These are phyloP conservation scores for Aphanoascus verrucosus DNA, from an alignment of 2,329 filamentous ascomycete genomes.

Conservation along the genomic window DNA sequence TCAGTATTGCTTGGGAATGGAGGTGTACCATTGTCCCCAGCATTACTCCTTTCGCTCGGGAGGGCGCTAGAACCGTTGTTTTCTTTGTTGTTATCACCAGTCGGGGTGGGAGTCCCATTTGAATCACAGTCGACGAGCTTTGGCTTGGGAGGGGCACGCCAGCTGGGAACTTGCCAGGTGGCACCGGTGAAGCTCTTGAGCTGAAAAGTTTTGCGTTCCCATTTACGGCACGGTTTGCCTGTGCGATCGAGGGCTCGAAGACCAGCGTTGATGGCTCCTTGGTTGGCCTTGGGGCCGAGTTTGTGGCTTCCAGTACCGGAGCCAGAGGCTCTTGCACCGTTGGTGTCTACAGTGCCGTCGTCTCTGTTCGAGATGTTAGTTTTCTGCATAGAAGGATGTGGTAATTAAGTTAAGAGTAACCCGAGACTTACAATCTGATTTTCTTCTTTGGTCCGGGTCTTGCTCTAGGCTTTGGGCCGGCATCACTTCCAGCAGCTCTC, in stretches of 20 bases:
- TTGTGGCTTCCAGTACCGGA: slow-evolving; percentile 56
- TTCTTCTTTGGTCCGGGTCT: slow-evolving; percentile 98
- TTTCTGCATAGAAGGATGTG: not conserved
- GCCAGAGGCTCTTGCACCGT: slow-evolving; percentile 32
- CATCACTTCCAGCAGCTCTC: slow-evolving; percentile 48
- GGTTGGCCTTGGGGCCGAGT: slow-evolving; percentile 90
- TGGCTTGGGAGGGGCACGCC: slow-evolving; percentile 54
- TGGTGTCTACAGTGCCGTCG: slow-evolving; percentile 39
- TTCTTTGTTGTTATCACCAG: slow-evolving; percentile 47
- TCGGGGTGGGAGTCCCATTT: slow-evolving; percentile 36
- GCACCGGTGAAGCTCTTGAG: slow-evolving; percentile 91
- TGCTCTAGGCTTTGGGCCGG: slow-evolving; percentile 58
- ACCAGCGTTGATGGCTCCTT: slow-evolving; percentile 92
- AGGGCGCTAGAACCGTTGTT: slow-evolving; percentile 44
- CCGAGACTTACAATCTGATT: slow-evolving; percentile 66
- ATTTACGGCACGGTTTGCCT: slow-evolving; percentile 84
- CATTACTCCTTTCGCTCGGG: slow-evolving; percentile 50
- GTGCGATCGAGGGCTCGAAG: slow-evolving; percentile 87
- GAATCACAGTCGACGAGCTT: slow-evolving; percentile 43
- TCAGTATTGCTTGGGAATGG: slow-evolving; percentile 37
- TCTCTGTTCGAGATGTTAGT: slow-evolving; percentile 32
- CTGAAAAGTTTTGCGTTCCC: slow-evolving; percentile 70
- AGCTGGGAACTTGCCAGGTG: slow-evolving; percentile 68
- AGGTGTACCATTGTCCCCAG: slow-evolving; percentile 40
- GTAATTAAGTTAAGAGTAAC: not conserved